Base-by-base conservation (phyloP, 106 monocot species). In the Cymbidium sinense region DNA sequence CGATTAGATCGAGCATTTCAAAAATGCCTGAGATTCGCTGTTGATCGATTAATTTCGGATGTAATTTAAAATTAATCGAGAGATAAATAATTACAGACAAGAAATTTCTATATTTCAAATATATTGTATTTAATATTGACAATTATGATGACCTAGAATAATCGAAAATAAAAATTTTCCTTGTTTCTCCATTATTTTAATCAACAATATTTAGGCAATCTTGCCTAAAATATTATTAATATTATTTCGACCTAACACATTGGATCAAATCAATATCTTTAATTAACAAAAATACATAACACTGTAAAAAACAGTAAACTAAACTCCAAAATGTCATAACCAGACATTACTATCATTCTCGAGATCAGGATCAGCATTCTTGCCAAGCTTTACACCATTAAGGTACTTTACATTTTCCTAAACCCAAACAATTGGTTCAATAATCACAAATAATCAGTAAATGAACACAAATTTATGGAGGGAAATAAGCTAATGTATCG, bases 341-440 rank as follows among this genome's bases (percentile, higher is more conserved):
- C 19, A 43, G 27, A 58, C 55, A 29, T 58, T 79, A 95, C 95
- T 93, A 85, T 93, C 81, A 83, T 83, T 84, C 77, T 90, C 85
- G 69, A 95, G 89, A 77, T 89, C 82, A 21, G 95, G 89, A 77
- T 93, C 90, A 79, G 93, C 95, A n/a, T n/a, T n/a, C n/a, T n/a
- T n/a, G n/a, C n/a, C n/a, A n/a, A n/a, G n/a, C n/a, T n/a, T n/a
- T n/a, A 89, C 87, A 8, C 93, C 93, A 36, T 92, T 86, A 51
- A 95, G 84, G 74, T 95, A 95, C 82, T 91, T 95, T 70, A 91
- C 86, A 81, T 95, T 95, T 84, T 95, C 95, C 95, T 93, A 82
- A 79, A 75, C 41, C 50, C 64, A 43, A 6, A 36, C 30, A 75
- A n/a, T 50, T 4, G 28, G 7, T 43, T 25, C 27, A 64, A 76